Conservation (phyloP, 345 rosid species). For the Brassica cretica region DNA sequence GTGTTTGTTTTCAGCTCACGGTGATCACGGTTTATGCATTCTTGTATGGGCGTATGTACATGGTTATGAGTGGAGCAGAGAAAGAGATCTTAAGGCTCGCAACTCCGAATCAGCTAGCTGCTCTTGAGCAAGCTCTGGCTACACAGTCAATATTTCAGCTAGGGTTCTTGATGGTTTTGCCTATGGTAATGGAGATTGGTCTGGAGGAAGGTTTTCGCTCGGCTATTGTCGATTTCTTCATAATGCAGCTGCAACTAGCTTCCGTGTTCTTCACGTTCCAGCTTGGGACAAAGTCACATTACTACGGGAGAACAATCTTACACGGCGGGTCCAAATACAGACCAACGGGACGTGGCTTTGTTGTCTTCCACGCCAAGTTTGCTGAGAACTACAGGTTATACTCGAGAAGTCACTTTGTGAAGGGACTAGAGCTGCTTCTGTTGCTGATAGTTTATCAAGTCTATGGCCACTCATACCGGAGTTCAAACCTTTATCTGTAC, state of each 20-base stretch:
- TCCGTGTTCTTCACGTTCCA: slow-evolving; percentile 93
- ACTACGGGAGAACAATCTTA: slow-evolving; percentile 82
- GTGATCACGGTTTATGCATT: slow-evolving; percentile 82
- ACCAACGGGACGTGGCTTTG: slow-evolving; percentile 90
- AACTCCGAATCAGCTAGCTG: slow-evolving; percentile 56
- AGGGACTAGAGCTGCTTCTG: slow-evolving; percentile 78
- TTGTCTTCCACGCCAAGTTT: slow-evolving; percentile 87
- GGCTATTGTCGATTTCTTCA: slow-evolving; percentile 81
- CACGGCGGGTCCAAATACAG: slow-evolving; percentile 88
- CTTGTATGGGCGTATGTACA: slow-evolving; percentile 90
- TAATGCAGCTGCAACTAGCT: slow-evolving; percentile 95
- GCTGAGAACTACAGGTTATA: slow-evolving; percentile 85
- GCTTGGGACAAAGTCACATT: slow-evolving; percentile 95
- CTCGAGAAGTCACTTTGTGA: slow-evolving; percentile 94
- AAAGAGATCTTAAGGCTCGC: slow-evolving; percentile 55
- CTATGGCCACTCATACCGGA: slow-evolving; percentile 69
- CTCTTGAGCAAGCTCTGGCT: slow-evolving; percentile 81
- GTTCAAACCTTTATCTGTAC: slow-evolving; percentile 67
- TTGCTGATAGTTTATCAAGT: slow-evolving; percentile 65
- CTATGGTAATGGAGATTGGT: slow-evolving; percentile 95
- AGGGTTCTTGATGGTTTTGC: slow-evolving; percentile 75
- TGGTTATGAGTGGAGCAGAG: slow-evolving; percentile 95
- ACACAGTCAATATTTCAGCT: slow-evolving; percentile 85
- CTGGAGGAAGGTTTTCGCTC: slow-evolving; percentile 89
- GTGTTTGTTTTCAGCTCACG: slow-evolving; percentile 60